These are phyloP conservation scores for Saccharomyces hybrid DNA, from an alignment of 1,139 yeast species.

Conservation along the genomic window DNA sequence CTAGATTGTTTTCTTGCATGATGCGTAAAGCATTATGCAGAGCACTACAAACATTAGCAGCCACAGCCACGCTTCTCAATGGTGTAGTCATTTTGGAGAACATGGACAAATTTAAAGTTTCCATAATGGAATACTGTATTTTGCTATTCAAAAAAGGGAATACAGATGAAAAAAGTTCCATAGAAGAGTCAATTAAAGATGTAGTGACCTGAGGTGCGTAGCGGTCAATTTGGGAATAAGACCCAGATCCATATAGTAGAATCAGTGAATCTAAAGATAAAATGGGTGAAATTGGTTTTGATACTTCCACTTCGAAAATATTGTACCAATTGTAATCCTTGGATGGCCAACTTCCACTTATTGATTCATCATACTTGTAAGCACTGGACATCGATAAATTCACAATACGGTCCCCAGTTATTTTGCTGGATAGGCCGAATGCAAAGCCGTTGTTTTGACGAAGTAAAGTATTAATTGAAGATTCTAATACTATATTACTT, in stretches of 20 bases:
- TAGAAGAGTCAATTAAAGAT: slow-evolving; percentile 65
- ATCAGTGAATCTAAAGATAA: slow-evolving; percentile 36
- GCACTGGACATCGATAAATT: slow-evolving; percentile 23
- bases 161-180: slow-evolving; percentile 63
- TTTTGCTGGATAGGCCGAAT: slow-evolving; percentile 41
- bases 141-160: slow-evolving; percentile 72
- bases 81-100: slow-evolving; percentile 32
- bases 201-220: slow-evolving; percentile 38
- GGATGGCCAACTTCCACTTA: slow-evolving; percentile 20
- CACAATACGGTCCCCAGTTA: slow-evolving; percentile 31
- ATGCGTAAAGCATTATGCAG: slow-evolving; percentile 48
- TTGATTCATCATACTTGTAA: slow-evolving; percentile 1
- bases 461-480: slow-evolving; percentile 19
- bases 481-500: slow-evolving; percentile 17
- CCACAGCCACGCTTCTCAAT: slow-evolving; percentile 44
- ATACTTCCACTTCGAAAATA: slow-evolving; percentile 30
- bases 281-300: slow-evolving; percentile 35
- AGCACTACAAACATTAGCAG: slow-evolving; percentile 56
- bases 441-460: slow-evolving; percentile 35
- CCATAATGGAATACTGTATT: slow-evolving; percentile 79
- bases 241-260: slow-evolving; percentile 28
- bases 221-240: slow-evolving; percentile 25
- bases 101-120: slow-evolving; percentile 59
- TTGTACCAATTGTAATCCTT: slow-evolving; percentile 33
- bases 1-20: slow-evolving; percentile 21